Conservation (phyloP, 2,329 filamentous ascomycete species). For the Hypoxylon sp. region DNA sequence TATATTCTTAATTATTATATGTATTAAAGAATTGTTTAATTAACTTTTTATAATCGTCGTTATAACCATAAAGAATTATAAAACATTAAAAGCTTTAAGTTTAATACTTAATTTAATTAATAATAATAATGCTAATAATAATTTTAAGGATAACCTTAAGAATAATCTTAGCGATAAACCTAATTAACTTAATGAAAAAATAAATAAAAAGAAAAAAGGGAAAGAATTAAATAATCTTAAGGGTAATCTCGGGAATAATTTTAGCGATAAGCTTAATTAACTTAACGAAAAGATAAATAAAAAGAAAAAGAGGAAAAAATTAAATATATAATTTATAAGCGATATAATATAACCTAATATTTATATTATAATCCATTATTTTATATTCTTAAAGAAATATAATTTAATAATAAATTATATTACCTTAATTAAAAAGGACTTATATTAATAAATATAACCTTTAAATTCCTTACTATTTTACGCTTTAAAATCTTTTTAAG, state of each 20-base stretch:
- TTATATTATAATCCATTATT: slow-evolving; percentile 7
- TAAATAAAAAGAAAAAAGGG: too few relatives aligned
- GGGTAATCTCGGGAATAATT: not conserved
- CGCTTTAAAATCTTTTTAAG: not conserved
- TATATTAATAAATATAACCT: too few relatives aligned
- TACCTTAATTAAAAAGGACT: too few relatives aligned
- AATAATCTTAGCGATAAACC: too few relatives aligned
- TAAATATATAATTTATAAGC: slow-evolving; percentile 2
- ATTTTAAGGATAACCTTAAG: too few relatives aligned
- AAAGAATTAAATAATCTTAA: too few relatives aligned
- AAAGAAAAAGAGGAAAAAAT: not conserved
- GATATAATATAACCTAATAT: not conserved
- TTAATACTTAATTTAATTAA: not conserved
- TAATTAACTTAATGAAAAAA: too few relatives aligned
- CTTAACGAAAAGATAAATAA: not conserved
- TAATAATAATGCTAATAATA: too few relatives aligned
- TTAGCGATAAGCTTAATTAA: not conserved
- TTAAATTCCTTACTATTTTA: too few relatives aligned
- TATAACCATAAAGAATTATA: not conserved
- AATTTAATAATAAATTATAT: slow-evolving; percentile 12
- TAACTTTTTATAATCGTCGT: not conserved
- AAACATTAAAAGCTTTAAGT: not conserved
- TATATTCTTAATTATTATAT: too few relatives aligned
- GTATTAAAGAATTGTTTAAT: too few relatives aligned
- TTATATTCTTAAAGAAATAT: not conserved